phyloP scores from a whole-genome alignment of 179 eudicot genomes.

The Spinacia oleracea region DNA sequence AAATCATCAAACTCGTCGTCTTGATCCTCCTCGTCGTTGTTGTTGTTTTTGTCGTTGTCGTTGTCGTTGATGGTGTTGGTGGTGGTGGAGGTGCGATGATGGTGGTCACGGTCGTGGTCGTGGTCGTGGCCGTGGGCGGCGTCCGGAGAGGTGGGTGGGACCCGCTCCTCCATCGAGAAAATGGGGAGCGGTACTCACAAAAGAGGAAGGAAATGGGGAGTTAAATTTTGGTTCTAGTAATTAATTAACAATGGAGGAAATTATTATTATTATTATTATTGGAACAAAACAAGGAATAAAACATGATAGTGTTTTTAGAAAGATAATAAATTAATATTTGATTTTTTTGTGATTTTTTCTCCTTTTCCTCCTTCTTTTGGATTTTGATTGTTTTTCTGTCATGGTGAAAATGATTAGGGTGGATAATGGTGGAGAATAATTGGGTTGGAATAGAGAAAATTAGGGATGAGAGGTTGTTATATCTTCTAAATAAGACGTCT shows the following conservation, averaged over 20 bases:
- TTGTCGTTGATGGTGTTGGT: too few species aligned
- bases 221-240: neutral
- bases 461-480: conserved; percentile 14
- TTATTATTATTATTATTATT: too few species aligned
- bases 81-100: neutral
- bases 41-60: too few species aligned
- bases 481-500: conserved; percentile 24
- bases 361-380: neutral
- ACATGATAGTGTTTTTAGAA: neutral
- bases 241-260: neutral
- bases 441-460: conserved; percentile 21
- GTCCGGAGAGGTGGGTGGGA: conserved; percentile 16
- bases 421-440: neutral
- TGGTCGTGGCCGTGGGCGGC: neutral
- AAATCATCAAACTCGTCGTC: neutral
- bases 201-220: neutral
- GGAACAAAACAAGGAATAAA: conserved; percentile 11
- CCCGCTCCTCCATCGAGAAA: conserved; percentile 53
- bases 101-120: neutral
- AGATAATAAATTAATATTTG: neutral
- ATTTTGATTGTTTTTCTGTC: neutral
- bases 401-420: neutral
- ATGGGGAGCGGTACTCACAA: conserved; percentile 42
- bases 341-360: too few species aligned
- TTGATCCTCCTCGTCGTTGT: conserved; percentile 1